Base-by-base conservation (phyloP, 139 green algal species). In the Zygnema cylindricum region DNA sequence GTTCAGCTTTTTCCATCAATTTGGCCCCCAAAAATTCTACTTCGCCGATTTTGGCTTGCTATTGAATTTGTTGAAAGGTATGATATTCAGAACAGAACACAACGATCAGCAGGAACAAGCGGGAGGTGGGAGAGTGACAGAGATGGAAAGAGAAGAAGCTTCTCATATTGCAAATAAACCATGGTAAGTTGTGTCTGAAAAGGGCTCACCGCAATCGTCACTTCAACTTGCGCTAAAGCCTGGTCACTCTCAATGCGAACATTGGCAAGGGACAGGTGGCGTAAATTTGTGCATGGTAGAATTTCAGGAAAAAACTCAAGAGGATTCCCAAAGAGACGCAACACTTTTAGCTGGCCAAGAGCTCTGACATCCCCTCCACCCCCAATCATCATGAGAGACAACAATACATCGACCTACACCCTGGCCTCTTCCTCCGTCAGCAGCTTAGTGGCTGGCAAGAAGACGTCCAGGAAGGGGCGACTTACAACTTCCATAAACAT, bases 291-390 rank as follows among this genome's bases (percentile, higher is more conserved):
- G 79, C 94, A 96, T 38, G 94, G 95, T 1, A 92, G 92, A 40
- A 99, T 96, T 91, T 98, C 96, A 0, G 96, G 96, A 55, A 99
- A 93, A 91, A 97, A 97, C 88, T 98, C 96, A 55, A 99, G 92
- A 0, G 95, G 96, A 93, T 99, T 99, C 91, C 93, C 95, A 86
- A 93, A 95, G 71, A 98, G 92, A 82, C 96, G 93, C 39, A 93
- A 77, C 22, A 69, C 75, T 1, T 41, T 69, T 43, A 93, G 55
- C 33, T 91, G 85, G n/a, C 40, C 36, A 57, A 89, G 35, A 23
- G 57, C 55, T 77, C 85, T 91, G 82, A n/a, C n/a, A n/a, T 1
- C 35, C 77, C 77, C 7, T 54, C 77, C 77, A 43, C 3, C 11
- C 77, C 77, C 3, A 43, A 11, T 16, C 16, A 63, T 63, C 7